These are phyloP conservation scores for Rhynchospora breviuscula DNA, from an alignment of 176 grass and related monocot species.

Conservation along the genomic window DNA sequence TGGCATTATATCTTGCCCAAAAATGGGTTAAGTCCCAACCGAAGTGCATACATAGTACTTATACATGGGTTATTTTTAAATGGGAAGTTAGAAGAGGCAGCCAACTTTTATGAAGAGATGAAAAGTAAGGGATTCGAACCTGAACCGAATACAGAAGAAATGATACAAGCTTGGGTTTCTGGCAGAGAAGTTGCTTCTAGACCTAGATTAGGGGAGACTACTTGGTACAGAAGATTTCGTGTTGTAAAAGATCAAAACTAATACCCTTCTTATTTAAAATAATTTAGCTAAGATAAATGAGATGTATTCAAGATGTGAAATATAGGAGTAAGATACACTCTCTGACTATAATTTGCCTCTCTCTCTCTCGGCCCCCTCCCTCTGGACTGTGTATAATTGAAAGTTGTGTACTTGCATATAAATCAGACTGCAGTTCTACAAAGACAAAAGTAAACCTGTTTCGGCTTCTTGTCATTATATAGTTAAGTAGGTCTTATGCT, in stretches of 20 bases:
- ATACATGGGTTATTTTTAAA: conserved; percentile 74
- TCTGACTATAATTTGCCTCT: too few species aligned
- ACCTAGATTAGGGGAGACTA: neutral
- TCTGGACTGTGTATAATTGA: too few species aligned
- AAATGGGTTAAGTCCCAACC: conserved; percentile 53
- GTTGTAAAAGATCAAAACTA: too few species aligned
- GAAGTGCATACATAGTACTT: conserved; percentile 66
- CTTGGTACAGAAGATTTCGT: neutral
- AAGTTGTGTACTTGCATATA: too few species aligned
- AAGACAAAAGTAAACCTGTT: too few species aligned
- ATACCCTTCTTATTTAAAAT: neutral
- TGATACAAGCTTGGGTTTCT: conserved; percentile 64
- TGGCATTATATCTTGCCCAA: conserved; percentile 55
- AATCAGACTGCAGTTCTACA: too few species aligned
- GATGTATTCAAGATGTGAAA: neutral
- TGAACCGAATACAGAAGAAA: conserved; percentile 65
- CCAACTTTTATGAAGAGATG: conserved; percentile 71
- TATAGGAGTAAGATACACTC: neutral
- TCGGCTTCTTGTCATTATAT: too few species aligned
- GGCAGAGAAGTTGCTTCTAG: conserved; percentile 38
- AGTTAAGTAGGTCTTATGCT: too few species aligned
- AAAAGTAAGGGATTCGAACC: conserved; percentile 56
- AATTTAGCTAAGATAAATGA: neutral
- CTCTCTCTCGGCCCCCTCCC: too few species aligned
- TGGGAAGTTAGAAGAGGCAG: conserved; percentile 56